Conservation (phyloP, 345 rosid genomes). For the Populus alba region DNA sequence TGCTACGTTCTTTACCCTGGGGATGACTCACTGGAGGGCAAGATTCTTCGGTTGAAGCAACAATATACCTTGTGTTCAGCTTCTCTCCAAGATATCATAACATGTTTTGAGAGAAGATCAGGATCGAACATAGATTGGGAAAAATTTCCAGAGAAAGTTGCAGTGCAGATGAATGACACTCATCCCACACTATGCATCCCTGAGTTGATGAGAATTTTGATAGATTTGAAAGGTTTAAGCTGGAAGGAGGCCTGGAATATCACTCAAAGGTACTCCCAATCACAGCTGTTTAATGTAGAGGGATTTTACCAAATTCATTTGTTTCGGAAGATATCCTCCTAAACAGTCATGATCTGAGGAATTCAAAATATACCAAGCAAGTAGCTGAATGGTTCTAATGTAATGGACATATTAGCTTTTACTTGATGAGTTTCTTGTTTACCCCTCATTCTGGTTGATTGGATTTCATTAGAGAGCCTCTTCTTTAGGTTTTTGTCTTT, state of each 20-base stretch:
- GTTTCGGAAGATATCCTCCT: not conserved
- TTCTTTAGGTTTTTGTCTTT: not conserved
- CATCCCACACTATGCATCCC: conserved; percentile 53
- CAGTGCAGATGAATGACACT: conserved; percentile 58
- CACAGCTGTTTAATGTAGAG: conserved; percentile 35
- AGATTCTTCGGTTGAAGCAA: conserved; percentile 76
- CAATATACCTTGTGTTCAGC: conserved; percentile 84
- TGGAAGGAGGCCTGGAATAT: conserved; percentile 55
- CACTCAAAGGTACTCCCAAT: conserved; percentile 45
- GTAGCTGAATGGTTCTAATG: not conserved
- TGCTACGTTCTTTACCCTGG: conserved; percentile 79
- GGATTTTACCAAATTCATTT: not conserved
- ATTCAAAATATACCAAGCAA: not conserved
- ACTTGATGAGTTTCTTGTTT: too few species aligned
- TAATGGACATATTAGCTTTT: too few species aligned
- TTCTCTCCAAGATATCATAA: conserved; percentile 72
- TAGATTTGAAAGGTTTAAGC: conserved; percentile 46
- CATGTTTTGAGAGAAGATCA: conserved; percentile 68
- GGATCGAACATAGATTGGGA: conserved; percentile 62
- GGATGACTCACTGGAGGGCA: conserved; percentile 74
- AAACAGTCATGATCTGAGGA: not conserved
- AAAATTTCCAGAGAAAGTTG: conserved; percentile 74
- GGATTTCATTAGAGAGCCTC: not conserved
- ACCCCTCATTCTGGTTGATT: too few species aligned
- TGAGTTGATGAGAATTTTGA: conserved; percentile 45